Evolutionary conservation across 208 protist genomes (phyloP), one percentile per base, ranked within the genome.

Genomic region (Trypanosoma avium): DNA sequence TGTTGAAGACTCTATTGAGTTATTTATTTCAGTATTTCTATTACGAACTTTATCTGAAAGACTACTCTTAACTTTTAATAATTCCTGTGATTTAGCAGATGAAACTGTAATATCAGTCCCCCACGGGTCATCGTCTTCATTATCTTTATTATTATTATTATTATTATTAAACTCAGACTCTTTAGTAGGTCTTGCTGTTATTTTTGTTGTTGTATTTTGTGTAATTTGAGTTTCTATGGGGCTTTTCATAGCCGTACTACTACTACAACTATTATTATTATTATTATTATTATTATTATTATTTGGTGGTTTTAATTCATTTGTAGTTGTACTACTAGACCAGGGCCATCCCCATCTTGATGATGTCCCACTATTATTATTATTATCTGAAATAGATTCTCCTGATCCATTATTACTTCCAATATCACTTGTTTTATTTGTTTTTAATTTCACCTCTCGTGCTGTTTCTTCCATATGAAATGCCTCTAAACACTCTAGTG

Each of bases 401-500:
- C 15, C n/a, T n/a, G 38, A 17, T 13, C 35, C 47, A 53, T 15
- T 56, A 50, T 7, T 30, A 32, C 7, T 26, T 17, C 21, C 5
- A 55, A 26, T 50, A 4, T 12, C 30, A 6, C 2, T 2, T 2
- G 32, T 24, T 33, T 15, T 13, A 15, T 38, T 22, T 47, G 29
- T n/a, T n/a, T n/a, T n/a, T n/a, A n/a, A n/a, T n/a, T n/a, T n/a
- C n/a, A n/a, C 10, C 24, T 29, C 60, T 12, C 35, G 29, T 10
- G 15, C 15, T 21, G 33, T 10, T n/a, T 58, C 50, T 2, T 67
- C 54, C 7, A 13, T 33, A 26, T 66, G 17, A 35, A 67, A 45
- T 21, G 21, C 50, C 4, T 67, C 57, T 15, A 82, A 33, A 12
- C 52, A 35, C 5, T n/a, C 29, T 32, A 78, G 26, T 4, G 60